Base-by-base conservation (phyloP, 2,329 filamentous ascomycete species). In the Knoxdaviesia proteae region DNA sequence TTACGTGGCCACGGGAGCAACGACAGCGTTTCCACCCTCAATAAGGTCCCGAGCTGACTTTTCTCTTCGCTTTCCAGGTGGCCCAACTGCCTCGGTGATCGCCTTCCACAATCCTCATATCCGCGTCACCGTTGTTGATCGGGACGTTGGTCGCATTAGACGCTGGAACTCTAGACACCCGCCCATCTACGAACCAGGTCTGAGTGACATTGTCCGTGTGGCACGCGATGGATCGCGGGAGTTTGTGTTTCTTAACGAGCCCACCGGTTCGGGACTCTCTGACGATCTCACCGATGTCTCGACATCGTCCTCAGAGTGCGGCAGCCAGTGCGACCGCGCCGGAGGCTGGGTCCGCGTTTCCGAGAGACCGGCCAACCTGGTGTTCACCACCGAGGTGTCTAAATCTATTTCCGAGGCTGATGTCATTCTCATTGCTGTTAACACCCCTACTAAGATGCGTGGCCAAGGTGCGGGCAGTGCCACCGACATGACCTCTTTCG, bases 131-230 rank as follows among this genome's bases (percentile, higher is more conserved):
- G 80, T 87, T n/a, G 75, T 86, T 34, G 82, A 87, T 54, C 64
- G 71, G 46, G 76, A 83, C 54, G 63, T 63, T 42, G 59, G 56
- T 36, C 72, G 80, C 39, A 83, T 87, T 47, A 67, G 66, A 41
- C 69, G 71, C 46, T 88, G 82, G 82, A 79, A 83, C 51, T 82
- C 80, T 1, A 64, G 68, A 38, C 69, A 79, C 48, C 69, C 84
- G 10, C 82, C 82, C 38, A 81, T 87, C 47, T 78, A 82, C 57
- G 82, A 88, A 58, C 77, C 79, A 0, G 78, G 76, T 7, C 64
- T 88, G 31, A 61, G 68, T 43, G 70, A 82, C 41, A 71, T 86
- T 45, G 73, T 87, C 33, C 67, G 72, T 47, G 63, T 74, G 40
- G 69, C 74, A 42, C 69, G 77, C 43, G 73, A 77, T 51, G 73